These are phyloP conservation scores for Telopea speciosissima DNA, from an alignment of 177 flowering plant genomes.

Conservation along the genomic window DNA sequence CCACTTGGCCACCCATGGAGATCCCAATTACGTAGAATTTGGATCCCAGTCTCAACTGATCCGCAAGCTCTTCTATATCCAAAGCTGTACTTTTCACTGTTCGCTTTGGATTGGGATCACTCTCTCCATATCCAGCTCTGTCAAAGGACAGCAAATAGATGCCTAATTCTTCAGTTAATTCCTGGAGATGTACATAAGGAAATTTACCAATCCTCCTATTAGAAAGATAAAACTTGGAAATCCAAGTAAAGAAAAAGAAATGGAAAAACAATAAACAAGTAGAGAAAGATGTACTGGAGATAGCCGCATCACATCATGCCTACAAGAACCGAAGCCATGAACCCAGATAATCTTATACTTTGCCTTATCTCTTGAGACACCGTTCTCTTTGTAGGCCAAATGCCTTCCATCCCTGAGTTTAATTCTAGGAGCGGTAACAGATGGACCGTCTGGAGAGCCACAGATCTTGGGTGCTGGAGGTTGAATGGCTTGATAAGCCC, in stretches of 20 bases:
- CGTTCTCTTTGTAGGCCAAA: constrained; percentile 64
- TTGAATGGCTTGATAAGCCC: constrained; percentile 48
- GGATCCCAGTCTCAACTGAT: too few species aligned
- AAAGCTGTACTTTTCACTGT: too few species aligned
- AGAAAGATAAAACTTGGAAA: background rate
- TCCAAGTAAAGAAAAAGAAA: background rate
- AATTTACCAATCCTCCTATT: background rate
- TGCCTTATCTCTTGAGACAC: constrained; percentile 52
- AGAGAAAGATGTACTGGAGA: constrained; percentile 33
- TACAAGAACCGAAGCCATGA: constrained; percentile 51
- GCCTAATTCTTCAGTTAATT: too few species aligned
- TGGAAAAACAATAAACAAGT: background rate
- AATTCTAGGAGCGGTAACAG: constrained; percentile 54
- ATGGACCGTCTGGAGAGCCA: constrained; percentile 53
- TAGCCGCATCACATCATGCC: constrained; percentile 36
- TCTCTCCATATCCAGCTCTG: too few species aligned
- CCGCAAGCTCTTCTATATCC: too few species aligned
- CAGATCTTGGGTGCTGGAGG: constrained; percentile 54
- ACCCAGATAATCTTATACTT: constrained; percentile 44
- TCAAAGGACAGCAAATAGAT: too few species aligned
- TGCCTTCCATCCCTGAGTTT: constrained; percentile 66
- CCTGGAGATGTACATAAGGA: background rate
- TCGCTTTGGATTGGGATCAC: too few species aligned
- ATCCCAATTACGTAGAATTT: too few species aligned
- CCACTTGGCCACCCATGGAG: too few species aligned